A percentile compares a stretch with the other conserved stretches of the same genome.
Conservation (phyloP, 805 yeast species). For the Candida maltosa region DNA sequence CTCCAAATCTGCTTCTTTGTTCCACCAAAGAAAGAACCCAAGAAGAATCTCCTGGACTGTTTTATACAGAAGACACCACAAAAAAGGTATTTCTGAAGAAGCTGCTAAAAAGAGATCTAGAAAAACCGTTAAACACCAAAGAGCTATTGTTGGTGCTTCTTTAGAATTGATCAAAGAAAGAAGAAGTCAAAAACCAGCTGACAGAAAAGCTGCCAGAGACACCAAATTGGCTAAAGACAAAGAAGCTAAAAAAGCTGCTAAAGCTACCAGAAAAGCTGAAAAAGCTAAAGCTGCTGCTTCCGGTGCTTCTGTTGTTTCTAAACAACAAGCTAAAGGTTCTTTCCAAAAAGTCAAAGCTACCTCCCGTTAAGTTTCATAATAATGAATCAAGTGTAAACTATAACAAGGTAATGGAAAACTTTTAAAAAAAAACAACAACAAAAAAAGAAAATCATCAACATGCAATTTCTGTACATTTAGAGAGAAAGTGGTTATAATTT, state of each 20-base stretch:
- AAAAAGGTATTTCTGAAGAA: slow-evolving; percentile 99
- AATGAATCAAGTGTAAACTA: too few relatives aligned
- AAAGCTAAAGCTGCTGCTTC: slow-evolving; percentile 84
- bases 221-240: slow-evolving; percentile 79
- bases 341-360: slow-evolving; percentile 95
- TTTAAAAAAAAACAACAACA: too few relatives aligned
- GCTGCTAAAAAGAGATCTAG: slow-evolving; percentile 94
- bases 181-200: slow-evolving; percentile 93
- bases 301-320: slow-evolving; percentile 66
- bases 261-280: slow-evolving; percentile 93
- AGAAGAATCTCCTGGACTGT: slow-evolving; percentile 99
- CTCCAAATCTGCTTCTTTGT: slow-evolving; percentile 95
- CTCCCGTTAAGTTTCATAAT: slow-evolving; percentile 68
- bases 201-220: slow-evolving; percentile 96
- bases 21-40: slow-evolving; percentile 99
- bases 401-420: too few relatives aligned
- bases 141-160: slow-evolving; percentile 99
- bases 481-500: too few relatives aligned
- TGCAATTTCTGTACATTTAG: too few relatives aligned
- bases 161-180: slow-evolving; percentile 97
- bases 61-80: slow-evolving; percentile 99
- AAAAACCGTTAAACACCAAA: slow-evolving; percentile 97
- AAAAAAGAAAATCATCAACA: too few relatives aligned
- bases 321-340: slow-evolving; percentile 97
- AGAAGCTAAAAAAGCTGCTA: slow-evolving; percentile 87